phyloP scores from a whole-genome alignment of 2,329 filamentous ascomycete species.

The Diplodia sapinea region DNA sequence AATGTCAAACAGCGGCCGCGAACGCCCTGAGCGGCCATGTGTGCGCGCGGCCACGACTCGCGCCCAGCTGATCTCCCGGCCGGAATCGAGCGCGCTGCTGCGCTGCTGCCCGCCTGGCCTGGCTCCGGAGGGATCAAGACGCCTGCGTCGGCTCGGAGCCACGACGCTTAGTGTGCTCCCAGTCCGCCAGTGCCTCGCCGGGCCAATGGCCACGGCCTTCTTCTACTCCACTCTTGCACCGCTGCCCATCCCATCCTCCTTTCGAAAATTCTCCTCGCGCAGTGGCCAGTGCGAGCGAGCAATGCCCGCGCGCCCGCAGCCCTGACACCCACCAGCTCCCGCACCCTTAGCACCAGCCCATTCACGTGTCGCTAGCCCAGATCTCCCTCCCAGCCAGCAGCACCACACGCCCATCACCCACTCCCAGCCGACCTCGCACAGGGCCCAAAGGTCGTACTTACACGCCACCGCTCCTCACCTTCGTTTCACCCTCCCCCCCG shows the following conservation, averaged over 20 bases:
- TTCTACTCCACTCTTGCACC: conserved; percentile 26
- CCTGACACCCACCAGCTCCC: conserved; percentile 4
- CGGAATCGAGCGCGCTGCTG: conserved; percentile 16
- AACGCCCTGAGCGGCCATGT: conserved; percentile 27
- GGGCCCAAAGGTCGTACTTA: conserved; percentile 28
- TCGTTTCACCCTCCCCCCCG: conserved; percentile 31
- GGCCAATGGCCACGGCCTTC: conserved; percentile 27
- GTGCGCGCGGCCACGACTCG: conserved; percentile 28
- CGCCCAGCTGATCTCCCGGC: conserved; percentile 30
- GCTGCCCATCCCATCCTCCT: conserved; percentile 31
- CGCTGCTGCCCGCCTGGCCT: background rate
- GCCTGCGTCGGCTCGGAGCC: conserved; percentile 22
- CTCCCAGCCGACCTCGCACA: conserved; percentile 28
- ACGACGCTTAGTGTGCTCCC: conserved; percentile 24
- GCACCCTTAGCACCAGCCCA: conserved; percentile 21
- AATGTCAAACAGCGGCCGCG: conserved; percentile 29
- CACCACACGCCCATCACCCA: conserved; percentile 25
- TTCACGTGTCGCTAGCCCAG: conserved; percentile 32
- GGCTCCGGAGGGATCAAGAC: conserved; percentile 7
- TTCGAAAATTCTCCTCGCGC: conserved; percentile 32
- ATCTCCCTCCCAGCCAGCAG: conserved; percentile 29
- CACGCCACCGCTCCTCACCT: conserved; percentile 32
- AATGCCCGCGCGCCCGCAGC: conserved; percentile 20
- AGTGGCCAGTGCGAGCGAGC: conserved; percentile 29
- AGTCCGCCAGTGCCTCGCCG: conserved; percentile 16